Percentiles rank a stretch among this genome's conserved stretches.
Evolutionary conservation across 306 rosid genomes (phyloP).

Genomic region (Prinsepia uniflora): DNA sequence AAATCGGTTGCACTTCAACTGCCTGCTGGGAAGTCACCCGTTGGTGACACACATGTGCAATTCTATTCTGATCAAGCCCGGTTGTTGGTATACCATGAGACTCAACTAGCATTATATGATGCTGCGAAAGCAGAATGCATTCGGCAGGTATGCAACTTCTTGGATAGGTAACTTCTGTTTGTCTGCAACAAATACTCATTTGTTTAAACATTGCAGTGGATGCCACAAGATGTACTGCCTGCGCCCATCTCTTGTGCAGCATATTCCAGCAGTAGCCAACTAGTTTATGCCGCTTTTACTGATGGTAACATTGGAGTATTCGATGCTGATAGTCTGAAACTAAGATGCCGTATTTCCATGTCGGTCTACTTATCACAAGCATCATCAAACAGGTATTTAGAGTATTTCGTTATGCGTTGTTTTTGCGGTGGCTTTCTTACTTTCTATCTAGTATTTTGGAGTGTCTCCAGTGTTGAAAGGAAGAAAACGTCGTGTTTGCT

Average conservation of each 20-base stretch:
- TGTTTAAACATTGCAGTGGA: slow-evolving; percentile 46
- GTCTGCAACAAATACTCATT: not conserved
- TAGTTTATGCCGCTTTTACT: slow-evolving; percentile 48
- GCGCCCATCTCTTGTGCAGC: slow-evolving; percentile 59
- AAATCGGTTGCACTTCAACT: slow-evolving; percentile 42
- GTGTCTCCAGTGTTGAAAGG: not conserved
- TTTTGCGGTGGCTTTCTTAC: not conserved
- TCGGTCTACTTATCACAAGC: slow-evolving; percentile 48
- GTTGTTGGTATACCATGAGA: slow-evolving; percentile 50
- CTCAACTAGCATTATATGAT: slow-evolving; percentile 56
- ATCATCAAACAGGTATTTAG: slow-evolving; percentile 23
- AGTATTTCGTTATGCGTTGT: not conserved
- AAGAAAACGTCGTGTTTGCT: not conserved
- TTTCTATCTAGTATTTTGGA: not conserved
- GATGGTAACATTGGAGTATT: slow-evolving; percentile 66
- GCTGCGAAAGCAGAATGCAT: slow-evolving; percentile 49
- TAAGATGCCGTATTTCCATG: slow-evolving; percentile 62
- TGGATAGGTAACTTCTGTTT: slow-evolving; percentile 15
- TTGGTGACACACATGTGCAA: slow-evolving; percentile 63
- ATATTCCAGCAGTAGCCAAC: slow-evolving; percentile 57
- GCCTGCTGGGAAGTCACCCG: slow-evolving; percentile 48
- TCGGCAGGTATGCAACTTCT: slow-evolving; percentile 37
- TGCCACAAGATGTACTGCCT: slow-evolving; percentile 54
- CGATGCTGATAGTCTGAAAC: slow-evolving; percentile 61
- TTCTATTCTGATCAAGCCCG: slow-evolving; percentile 51